Evolutionary conservation across 441 rosid species (phyloP), one percentile per base, ranked within the genome.

Genomic region (Pelargonium myrrhifolium): DNA sequence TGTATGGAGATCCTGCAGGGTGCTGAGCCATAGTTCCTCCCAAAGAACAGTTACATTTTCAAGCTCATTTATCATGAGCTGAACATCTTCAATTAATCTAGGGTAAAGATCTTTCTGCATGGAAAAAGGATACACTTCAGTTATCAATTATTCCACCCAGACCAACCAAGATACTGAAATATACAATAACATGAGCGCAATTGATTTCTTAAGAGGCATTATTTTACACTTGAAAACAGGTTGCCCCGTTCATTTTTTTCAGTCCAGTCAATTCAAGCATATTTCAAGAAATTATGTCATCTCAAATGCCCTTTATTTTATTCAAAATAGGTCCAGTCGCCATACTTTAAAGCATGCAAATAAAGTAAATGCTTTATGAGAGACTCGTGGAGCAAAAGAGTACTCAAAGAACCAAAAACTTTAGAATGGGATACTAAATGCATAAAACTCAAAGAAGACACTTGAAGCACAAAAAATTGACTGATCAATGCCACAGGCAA

Each of bases 21-120:
- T 92, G 84, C 97, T 84, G 68, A 94, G 92, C 97, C 99, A 94
- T 49, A 94, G 84, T 77, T 94, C 99, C 84, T 94, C 99, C 99
- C 99, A 94, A 62, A 94, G 96, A 76, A 94, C 97, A 71, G 99
- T 91, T 67, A 89, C 88, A 77, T 92, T 94, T 69, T 84, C 95
- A 68, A 94, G 97, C 74, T 91, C 97, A 78, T 82, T 86, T 75
- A 94, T 87, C 97, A 94, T 85, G 72, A 94, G 96, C 77, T 90
- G 97, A 77, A 94, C 99, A 80, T 89, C 97, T 79, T 91, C 92
- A 79, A 94, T 80, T 77, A 94, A 79, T 83, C 89, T 87, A 55
- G 97, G 99, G 77, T 91, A 93, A 65, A 84, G 85, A 68, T 86
- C 90, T 67, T 77, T 83, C 99, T 94, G 97, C 86, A 87, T 21